Percentiles rank a stretch among this genome's conserved stretches.
Evolutionary conservation across 306 rosid species (phyloP).

Genomic region (Clitoria ternatea): DNA sequence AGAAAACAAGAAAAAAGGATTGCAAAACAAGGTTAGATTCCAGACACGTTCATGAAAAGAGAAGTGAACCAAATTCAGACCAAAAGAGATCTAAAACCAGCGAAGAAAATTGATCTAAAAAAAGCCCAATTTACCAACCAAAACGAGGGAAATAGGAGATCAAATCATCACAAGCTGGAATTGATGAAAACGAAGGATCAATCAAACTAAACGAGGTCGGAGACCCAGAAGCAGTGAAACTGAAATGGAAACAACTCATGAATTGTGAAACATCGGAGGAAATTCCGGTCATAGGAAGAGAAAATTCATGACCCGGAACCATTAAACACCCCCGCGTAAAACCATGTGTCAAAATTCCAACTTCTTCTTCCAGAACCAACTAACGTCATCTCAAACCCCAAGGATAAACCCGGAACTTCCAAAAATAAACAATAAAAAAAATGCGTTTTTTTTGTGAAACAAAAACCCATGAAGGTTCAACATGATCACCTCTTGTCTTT

Average conservation of each 20-base stretch:
- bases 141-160: slow-evolving; percentile 34
- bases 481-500: slow-evolving; percentile 53
- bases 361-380: slow-evolving; percentile 20
- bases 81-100: slow-evolving; percentile 39
- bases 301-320: slow-evolving; percentile 18
- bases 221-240: not conserved
- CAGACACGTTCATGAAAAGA: slow-evolving; percentile 7
- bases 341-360: slow-evolving; percentile 11
- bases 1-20: slow-evolving; percentile 38
- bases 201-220: not conserved
- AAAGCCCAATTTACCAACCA: slow-evolving; percentile 21
- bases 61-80: slow-evolving; percentile 16
- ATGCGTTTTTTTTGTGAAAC: slow-evolving; percentile 4
- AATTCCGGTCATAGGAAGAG: not conserved
- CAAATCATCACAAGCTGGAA: slow-evolving; percentile 37
- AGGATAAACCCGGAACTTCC: slow-evolving; percentile 27
- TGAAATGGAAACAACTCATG: not conserved
- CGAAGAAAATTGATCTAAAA: slow-evolving; percentile 27
- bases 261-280: not conserved
- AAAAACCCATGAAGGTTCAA: slow-evolving; percentile 29
- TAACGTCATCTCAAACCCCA: slow-evolving; percentile 17
- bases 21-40: slow-evolving; percentile 9
- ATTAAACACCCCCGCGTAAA: slow-evolving; percentile 14
- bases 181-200: slow-evolving; percentile 4
- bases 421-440: not conserved